Base-by-base conservation (phyloP, 139 green algal genomes). In the Tetraselmis striata region DNA sequence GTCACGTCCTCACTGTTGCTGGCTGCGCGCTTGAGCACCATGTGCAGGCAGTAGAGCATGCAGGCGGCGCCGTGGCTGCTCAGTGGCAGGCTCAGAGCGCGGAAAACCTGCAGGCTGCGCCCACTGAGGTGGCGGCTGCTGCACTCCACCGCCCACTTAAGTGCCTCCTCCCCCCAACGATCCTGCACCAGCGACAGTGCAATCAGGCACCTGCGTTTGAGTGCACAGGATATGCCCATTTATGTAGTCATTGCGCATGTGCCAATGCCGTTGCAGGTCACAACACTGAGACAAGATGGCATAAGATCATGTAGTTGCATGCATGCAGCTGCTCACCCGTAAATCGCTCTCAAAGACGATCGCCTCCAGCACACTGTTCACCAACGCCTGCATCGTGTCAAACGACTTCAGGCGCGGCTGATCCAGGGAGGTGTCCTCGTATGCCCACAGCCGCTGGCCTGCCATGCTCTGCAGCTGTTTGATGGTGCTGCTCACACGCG, bases 31-130 rank as follows among this genome's bases (percentile, higher is more conserved):
- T 59, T 81, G 26, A 59, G 67, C 30, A 98, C 96, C 30, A 87
- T 90, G 79, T 96, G 87, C 83, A 98, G 84, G 75, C 87, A 93
- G 2, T 80, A 29, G 82, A 98, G 85, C 79, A 98, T 88, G 22
- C 84, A 86, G n/a, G 87, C 83, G 77, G 88, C 93, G 1, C 91
- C 89, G 29, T 96, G 89, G 25, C 67, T 88, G 23, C 75, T 92
- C 1, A 94, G 81, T 25, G 79, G 77, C 45, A 94, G 95, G 28
- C 77, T 75, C 82, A 98, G 88, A 27, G 93, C 90, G 0, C 95
- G 90, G 78, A 94, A 95, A 11, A 94, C 89, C 88, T 97, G 94
- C 81, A 94, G 92, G 0, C 92, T 95, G 59, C 95, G 82, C 29
- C 87, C 88, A 1, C 93, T 87, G 0, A 91, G 77, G 80, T 98